Evolutionary conservation across 2,329 filamentous ascomycete genomes (phyloP).

Genomic region (Allantophomopsis cytisporea): DNA sequence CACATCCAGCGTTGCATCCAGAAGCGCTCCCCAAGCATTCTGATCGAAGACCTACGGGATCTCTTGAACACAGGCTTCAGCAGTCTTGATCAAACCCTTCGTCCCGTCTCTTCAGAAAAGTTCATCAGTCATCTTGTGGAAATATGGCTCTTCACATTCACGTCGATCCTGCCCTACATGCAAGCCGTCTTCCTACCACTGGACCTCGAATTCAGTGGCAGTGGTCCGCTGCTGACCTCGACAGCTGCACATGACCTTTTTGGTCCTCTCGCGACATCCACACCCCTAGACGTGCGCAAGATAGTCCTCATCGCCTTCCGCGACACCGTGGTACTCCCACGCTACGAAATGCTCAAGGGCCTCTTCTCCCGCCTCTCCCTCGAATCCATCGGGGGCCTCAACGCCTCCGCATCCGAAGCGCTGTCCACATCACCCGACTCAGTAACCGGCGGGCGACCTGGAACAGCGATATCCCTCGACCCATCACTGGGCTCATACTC

Average conservation of each 20-base stretch:
- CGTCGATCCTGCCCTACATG: constrained; percentile 79
- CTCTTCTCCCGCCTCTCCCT: constrained; percentile 84
- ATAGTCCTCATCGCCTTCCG: constrained; percentile 81
- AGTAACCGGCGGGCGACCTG: constrained; percentile 37
- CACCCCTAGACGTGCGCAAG: constrained; percentile 66
- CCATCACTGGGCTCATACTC: constrained; percentile 67
- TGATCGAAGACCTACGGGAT: constrained; percentile 66
- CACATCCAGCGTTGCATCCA: constrained; percentile 70
- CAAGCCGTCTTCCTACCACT: constrained; percentile 90
- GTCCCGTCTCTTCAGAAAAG: constrained; percentile 67
- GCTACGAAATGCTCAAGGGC: constrained; percentile 77
- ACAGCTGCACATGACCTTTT: constrained; percentile 84
- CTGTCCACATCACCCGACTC: constrained; percentile 35
- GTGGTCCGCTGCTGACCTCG: constrained; percentile 62
- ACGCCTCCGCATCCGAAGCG: constrained; percentile 26
- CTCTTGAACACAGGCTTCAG: constrained; percentile 70
- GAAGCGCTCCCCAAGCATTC: constrained; percentile 52
- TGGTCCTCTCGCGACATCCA: constrained; percentile 40
- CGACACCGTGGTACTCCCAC: constrained; percentile 75
- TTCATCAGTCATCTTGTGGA: constrained; percentile 86
- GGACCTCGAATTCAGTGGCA: constrained; percentile 84
- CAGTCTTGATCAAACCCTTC: constrained; percentile 72
- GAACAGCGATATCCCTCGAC: constrained; percentile 65
- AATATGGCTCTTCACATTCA: constrained; percentile 89
- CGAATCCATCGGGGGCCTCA: constrained; percentile 40